Percentiles rank a stretch among this genome's conserved stretches.
Conservation (phyloP, 805 yeast genomes). For the Kluyveromyces wickerhamii region DNA sequence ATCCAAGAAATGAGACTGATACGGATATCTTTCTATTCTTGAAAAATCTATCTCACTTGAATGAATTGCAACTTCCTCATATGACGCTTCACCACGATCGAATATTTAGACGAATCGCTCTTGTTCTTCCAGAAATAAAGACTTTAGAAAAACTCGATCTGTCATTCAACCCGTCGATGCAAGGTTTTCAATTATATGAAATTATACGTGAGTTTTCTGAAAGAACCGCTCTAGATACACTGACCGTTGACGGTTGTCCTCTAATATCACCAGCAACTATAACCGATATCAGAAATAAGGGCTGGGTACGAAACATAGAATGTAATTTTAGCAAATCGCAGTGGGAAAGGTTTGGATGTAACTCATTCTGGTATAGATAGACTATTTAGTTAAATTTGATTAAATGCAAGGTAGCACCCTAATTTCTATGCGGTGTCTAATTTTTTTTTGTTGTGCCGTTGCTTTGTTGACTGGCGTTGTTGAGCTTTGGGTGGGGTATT, state of each 20-base stretch:
- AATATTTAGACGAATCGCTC: slow-evolving; percentile 12
- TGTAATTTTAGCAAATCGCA: slow-evolving; percentile 23
- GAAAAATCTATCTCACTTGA: slow-evolving; percentile 11
- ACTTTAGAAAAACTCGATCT: slow-evolving; percentile 20
- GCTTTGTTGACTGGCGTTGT: no score
- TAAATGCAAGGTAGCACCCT: not conserved
- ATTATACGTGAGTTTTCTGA: slow-evolving; percentile 15
- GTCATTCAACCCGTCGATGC: slow-evolving; percentile 24
- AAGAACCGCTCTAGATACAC: slow-evolving; percentile 14
- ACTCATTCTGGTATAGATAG: slow-evolving; percentile 19
- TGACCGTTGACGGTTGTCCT: slow-evolving; percentile 23
- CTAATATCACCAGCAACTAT: slow-evolving; percentile 25
- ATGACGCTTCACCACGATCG: slow-evolving; percentile 19
- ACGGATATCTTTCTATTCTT: slow-evolving; percentile 10
- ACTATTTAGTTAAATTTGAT: not conserved
- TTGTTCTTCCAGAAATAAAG: slow-evolving; percentile 10
- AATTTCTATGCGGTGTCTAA: slow-evolving; percentile 1
- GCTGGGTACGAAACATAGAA: slow-evolving; percentile 18
- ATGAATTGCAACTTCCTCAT: slow-evolving; percentile 21
- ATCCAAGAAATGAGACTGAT: not conserved
- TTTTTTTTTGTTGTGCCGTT: not conserved
- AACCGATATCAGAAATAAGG: slow-evolving; percentile 15
- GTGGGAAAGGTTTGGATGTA: slow-evolving; percentile 27
- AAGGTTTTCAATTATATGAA: slow-evolving; percentile 27
- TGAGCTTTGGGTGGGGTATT: not conserved